Conservation (phyloP, 192 early-diverging fungal genomes). For the Borealophlyctis nickersoniae region DNA sequence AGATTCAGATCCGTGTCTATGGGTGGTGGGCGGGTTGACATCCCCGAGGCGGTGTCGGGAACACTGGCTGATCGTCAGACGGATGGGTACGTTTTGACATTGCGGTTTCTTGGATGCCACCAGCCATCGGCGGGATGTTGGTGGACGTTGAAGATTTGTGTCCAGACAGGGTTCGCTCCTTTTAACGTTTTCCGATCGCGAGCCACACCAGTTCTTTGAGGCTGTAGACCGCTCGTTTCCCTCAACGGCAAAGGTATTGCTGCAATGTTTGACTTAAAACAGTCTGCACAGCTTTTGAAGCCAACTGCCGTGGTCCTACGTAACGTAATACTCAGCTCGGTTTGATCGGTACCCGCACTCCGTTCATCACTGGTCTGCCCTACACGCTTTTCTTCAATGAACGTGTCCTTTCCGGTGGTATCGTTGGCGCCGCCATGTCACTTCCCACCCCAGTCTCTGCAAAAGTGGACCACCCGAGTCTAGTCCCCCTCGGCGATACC, state of each 20-base stretch:
- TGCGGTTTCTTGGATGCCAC: background rate
- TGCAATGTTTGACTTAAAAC: no score
- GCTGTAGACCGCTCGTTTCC: slow-evolving; percentile 21
- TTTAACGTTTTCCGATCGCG: slow-evolving; percentile 32
- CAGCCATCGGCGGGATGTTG: background rate
- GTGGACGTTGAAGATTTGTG: background rate
- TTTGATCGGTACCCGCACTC: slow-evolving; percentile 34
- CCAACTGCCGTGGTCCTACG: background rate
- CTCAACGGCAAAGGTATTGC: slow-evolving; percentile 18
- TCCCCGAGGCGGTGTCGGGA: background rate
- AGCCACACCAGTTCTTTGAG: slow-evolving; percentile 31
- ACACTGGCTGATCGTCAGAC: background rate
- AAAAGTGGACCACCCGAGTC: slow-evolving; percentile 2
- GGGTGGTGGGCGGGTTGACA: slow-evolving; percentile 13
- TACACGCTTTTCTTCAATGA: slow-evolving; percentile 37
- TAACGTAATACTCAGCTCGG: slow-evolving; percentile 12
- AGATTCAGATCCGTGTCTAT: slow-evolving; percentile 12
- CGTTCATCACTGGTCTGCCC: slow-evolving; percentile 32
- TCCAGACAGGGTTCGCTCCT: background rate
- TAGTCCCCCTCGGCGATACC: slow-evolving; percentile 24
- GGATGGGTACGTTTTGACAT: background rate
- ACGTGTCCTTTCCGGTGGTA: slow-evolving; percentile 22
- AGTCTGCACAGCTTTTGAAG: background rate
- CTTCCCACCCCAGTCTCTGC: background rate
- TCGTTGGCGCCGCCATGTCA: slow-evolving; percentile 21